Conservation (phyloP, 306 rosid species). For the Prosopis cineraria region DNA sequence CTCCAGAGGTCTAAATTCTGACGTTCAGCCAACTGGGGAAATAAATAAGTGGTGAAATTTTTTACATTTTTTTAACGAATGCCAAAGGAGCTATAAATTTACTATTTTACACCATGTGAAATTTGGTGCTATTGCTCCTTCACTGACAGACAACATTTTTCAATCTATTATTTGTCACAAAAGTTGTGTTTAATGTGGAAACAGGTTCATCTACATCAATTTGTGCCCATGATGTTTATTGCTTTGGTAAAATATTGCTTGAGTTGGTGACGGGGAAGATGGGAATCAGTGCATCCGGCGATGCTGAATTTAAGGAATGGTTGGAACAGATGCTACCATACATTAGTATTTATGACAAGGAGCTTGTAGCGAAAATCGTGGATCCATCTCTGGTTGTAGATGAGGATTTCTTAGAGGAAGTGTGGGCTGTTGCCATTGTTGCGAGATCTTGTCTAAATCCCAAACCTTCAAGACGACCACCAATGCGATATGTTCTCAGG, state of each 20-base stretch:
- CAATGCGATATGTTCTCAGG: conserved; percentile 82
- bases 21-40: too few relatives aligned
- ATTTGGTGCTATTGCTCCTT: neutral
- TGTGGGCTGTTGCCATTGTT: conserved; percentile 96
- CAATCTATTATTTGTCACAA: neutral
- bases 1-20: neutral
- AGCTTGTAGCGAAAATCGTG: conserved; percentile 71
- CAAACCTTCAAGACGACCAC: conserved; percentile 85
- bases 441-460: conserved; percentile 96
- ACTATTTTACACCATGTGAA: neutral
- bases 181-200: conserved; percentile 36
- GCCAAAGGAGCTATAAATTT: neutral
- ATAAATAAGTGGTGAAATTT: too few relatives aligned
- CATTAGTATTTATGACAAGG: conserved; percentile 86
- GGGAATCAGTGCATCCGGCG: conserved; percentile 75
- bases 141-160: neutral
- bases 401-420: conserved; percentile 95
- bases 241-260: conserved; percentile 93
- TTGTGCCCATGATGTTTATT: conserved; percentile 89
- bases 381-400: conserved; percentile 88
- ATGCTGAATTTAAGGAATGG: conserved; percentile 59
- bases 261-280: conserved; percentile 90
- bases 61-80: too few relatives aligned
- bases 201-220: conserved; percentile 72
- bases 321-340: conserved; percentile 63